These are phyloP conservation scores for Mycosphaerella arachidis DNA, from an alignment of 2,329 filamentous ascomycete species.

Conservation along the genomic window DNA sequence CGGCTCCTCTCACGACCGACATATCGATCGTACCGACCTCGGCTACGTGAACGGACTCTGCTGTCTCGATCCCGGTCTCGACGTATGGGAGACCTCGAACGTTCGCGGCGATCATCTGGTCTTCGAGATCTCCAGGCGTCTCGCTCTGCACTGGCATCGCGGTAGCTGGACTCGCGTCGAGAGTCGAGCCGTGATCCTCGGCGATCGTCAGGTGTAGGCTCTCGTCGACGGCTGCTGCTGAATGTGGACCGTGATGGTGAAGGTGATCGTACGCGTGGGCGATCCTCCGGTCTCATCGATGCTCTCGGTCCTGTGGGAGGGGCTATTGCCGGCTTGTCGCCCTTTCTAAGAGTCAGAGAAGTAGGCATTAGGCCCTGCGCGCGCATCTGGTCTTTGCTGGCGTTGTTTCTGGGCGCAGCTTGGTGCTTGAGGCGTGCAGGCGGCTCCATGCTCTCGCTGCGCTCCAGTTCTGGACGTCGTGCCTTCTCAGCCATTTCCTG, in stretches of 20 bases:
- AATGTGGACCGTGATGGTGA: conserved; percentile 26
- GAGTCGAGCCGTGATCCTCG: conserved; percentile 15
- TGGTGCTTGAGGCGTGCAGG: conserved; percentile 34
- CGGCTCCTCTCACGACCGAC: conserved; percentile 27
- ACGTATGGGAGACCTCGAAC: conserved; percentile 2
- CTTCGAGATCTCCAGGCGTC: conserved; percentile 29
- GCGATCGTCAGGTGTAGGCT: conserved; percentile 25
- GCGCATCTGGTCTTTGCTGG: conserved; percentile 28
- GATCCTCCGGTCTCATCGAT: conserved; percentile 3
- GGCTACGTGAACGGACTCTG: background rate
- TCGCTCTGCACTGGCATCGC: conserved; percentile 32
- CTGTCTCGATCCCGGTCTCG: conserved; percentile 22
- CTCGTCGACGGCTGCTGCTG: conserved; percentile 23
- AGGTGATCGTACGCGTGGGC: conserved; percentile 23
- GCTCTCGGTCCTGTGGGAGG: conserved; percentile 19
- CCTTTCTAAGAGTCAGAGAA: conserved; percentile 30
- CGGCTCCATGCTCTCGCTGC: conserved; percentile 38
- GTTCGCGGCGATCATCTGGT: conserved; percentile 17
- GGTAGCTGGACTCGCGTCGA: conserved; percentile 24
- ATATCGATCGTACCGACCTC: conserved; percentile 18
- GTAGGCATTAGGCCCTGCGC: conserved; percentile 31
- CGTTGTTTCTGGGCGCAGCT: conserved; percentile 21
- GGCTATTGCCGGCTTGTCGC: conserved; percentile 19
- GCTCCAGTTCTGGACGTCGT: conserved; percentile 48
- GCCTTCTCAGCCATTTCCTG: conserved; percentile 52